Conservation (phyloP, 2,329 filamentous ascomycete genomes). For the Chrysoporthe cubensis region DNA sequence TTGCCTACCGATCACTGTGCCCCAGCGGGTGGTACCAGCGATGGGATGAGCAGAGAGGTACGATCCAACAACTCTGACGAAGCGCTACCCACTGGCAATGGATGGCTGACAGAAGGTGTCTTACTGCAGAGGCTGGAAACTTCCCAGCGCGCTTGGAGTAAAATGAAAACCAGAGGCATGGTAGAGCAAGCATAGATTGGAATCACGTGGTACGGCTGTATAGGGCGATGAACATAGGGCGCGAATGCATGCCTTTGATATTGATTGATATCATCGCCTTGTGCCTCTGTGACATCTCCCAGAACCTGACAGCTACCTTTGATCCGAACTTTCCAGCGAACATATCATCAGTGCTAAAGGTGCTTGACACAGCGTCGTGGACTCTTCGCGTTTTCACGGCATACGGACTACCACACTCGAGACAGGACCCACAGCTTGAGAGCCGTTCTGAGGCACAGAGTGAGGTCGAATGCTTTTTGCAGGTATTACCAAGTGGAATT, state of each 20-base stretch:
- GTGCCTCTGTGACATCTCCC: background rate
- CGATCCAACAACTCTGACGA: background rate
- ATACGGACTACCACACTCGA: background rate
- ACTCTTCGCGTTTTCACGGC: background rate
- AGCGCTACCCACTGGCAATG: background rate
- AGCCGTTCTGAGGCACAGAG: background rate
- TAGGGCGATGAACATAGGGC: conserved; percentile 34
- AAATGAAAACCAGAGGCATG: conserved; percentile 26
- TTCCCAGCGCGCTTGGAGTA: conserved; percentile 71
- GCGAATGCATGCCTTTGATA: conserved; percentile 25
- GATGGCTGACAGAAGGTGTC: conserved; percentile 4
- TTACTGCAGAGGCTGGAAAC: conserved; percentile 63
- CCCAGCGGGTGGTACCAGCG: conserved; percentile 90
- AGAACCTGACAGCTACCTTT: background rate
- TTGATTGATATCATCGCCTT: background rate
- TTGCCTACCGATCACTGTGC: conserved; percentile 97
- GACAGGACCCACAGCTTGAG: no score
- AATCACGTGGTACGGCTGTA: conserved; percentile 18
- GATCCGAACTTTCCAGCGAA: background rate
- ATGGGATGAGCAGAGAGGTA: conserved; percentile 95
- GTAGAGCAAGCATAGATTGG: conserved; percentile 24
- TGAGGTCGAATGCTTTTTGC: background rate
- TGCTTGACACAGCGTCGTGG: background rate
- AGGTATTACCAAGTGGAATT: background rate
- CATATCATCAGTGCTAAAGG: background rate